These are phyloP conservation scores for Diaporthe sp. DNA, from an alignment of 2,329 filamentous ascomycete genomes.

Conservation along the genomic window DNA sequence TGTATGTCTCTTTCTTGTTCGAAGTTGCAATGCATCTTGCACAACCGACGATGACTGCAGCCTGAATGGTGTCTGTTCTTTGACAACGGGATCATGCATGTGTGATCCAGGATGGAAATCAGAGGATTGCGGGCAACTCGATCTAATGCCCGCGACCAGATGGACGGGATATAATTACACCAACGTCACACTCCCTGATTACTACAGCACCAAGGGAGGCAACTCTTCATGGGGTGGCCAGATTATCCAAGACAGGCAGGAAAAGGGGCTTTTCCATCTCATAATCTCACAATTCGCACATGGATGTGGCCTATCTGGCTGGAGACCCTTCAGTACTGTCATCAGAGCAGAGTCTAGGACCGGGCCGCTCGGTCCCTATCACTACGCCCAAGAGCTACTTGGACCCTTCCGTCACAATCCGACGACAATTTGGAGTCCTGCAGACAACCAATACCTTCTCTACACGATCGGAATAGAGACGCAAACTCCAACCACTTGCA, in stretches of 20 bases:
- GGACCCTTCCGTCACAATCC: constrained; percentile 14
- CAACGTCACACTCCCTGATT: constrained; percentile 46
- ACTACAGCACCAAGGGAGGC: constrained; percentile 46
- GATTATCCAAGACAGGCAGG: constrained; percentile 27
- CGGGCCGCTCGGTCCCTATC: constrained; percentile 1
- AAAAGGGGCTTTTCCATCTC: constrained; percentile 14
- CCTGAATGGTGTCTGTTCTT: neutral
- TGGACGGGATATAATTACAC: constrained; percentile 34
- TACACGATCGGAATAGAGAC: constrained; percentile 30
- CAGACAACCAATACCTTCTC: constrained; percentile 17
- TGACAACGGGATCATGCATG: neutral
- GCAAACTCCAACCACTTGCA: constrained; percentile 37
- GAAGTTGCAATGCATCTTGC: neutral
- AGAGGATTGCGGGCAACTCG: constrained; percentile 9
- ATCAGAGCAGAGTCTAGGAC: constrained; percentile 13
- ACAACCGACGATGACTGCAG: constrained; percentile 13
- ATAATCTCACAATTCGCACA: constrained; percentile 8
- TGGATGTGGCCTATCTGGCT: constrained; percentile 9
- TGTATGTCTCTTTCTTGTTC: neutral
- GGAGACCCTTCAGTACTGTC: constrained; percentile 15
- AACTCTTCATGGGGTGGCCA: constrained; percentile 29
- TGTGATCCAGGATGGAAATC: constrained; percentile 16
- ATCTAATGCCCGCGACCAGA: constrained; percentile 9
- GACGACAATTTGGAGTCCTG: constrained; percentile 8
- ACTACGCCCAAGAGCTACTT: constrained; percentile 6